These are phyloP conservation scores for Drosera spatulata DNA, from an alignment of 179 eudicot genomes.

Conservation along the genomic window DNA sequence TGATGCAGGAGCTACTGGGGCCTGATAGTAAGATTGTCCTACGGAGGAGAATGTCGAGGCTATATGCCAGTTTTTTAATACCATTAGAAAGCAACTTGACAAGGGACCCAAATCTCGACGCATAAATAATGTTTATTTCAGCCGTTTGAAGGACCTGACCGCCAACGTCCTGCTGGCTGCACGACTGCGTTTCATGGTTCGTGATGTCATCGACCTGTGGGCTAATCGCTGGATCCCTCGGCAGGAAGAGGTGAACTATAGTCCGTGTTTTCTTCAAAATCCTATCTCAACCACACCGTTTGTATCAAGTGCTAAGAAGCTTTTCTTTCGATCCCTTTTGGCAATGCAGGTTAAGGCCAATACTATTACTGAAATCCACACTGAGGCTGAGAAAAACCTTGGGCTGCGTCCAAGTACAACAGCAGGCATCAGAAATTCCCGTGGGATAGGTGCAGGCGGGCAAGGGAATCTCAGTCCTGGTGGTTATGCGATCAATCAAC, in stretches of 20 bases:
- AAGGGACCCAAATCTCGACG: slow-evolving; percentile 70
- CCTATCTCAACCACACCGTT: not conserved
- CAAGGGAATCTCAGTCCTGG: slow-evolving; percentile 62
- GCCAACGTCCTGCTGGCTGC: slow-evolving; percentile 63
- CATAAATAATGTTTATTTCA: slow-evolving; percentile 60
- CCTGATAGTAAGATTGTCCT: slow-evolving; percentile 66
- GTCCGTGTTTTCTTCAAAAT: not conserved
- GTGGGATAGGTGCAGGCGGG: slow-evolving; percentile 42
- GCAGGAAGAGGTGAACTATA: slow-evolving; percentile 70
- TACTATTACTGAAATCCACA: slow-evolving; percentile 70
- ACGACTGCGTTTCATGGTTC: slow-evolving; percentile 86
- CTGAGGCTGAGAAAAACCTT: slow-evolving; percentile 72
- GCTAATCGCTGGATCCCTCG: slow-evolving; percentile 85
- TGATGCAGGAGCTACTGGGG: slow-evolving; percentile 70
- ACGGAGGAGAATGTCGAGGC: slow-evolving; percentile 97
- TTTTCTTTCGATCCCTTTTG: not conserved
- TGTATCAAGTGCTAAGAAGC: not conserved
- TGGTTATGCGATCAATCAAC: slow-evolving; percentile 52
- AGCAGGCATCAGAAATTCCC: slow-evolving; percentile 52
- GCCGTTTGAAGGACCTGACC: slow-evolving; percentile 63
- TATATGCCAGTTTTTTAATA: slow-evolving; percentile 79
- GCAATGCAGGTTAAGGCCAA: slow-evolving; percentile 65
- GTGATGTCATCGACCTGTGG: slow-evolving; percentile 70
- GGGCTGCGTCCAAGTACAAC: slow-evolving; percentile 79
- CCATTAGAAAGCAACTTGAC: slow-evolving; percentile 96